These are phyloP conservation scores for Bryoglossum gracile DNA, from an alignment of 495 filamentous ascomycete species.

Conservation along the genomic window DNA sequence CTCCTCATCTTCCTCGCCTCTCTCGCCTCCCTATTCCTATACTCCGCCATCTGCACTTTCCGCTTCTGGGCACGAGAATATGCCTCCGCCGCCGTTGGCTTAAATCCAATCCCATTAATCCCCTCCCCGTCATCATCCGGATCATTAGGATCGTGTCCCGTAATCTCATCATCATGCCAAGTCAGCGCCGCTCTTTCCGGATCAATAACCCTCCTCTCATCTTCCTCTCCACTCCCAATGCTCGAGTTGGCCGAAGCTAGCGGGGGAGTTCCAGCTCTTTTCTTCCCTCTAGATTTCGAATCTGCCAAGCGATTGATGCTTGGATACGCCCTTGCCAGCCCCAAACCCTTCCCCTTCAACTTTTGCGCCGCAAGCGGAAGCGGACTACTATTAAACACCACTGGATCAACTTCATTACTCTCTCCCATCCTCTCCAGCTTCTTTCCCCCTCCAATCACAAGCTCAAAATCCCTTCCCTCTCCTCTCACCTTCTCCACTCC, in stretches of 20 bases:
- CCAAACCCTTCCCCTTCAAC: constrained; percentile 12
- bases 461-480: no score
- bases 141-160: constrained; percentile 67
- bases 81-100: constrained; percentile 76
- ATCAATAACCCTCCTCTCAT: constrained; percentile 36
- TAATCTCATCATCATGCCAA: constrained; percentile 82
- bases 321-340: constrained; percentile 29
- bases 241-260: no score
- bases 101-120: constrained; percentile 87
- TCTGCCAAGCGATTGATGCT: constrained; percentile 33
- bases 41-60: constrained; percentile 76
- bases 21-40: constrained; percentile 69
- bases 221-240: neutral
- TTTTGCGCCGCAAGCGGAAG: neutral
- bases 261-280: constrained; percentile 39
- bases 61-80: constrained; percentile 67
- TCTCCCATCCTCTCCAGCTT: constrained; percentile 8
- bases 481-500: neutral
- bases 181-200: constrained; percentile 52
- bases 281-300: constrained; percentile 34
- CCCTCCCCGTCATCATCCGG: constrained; percentile 71
- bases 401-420: constrained; percentile 16
- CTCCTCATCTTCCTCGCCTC: constrained; percentile 73
- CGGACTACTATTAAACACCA: constrained; percentile 16
- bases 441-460: no score